Evolutionary conservation across 768 basidiomycete species (phyloP).

Genomic region (Kwoniella newhampshirensis): DNA sequence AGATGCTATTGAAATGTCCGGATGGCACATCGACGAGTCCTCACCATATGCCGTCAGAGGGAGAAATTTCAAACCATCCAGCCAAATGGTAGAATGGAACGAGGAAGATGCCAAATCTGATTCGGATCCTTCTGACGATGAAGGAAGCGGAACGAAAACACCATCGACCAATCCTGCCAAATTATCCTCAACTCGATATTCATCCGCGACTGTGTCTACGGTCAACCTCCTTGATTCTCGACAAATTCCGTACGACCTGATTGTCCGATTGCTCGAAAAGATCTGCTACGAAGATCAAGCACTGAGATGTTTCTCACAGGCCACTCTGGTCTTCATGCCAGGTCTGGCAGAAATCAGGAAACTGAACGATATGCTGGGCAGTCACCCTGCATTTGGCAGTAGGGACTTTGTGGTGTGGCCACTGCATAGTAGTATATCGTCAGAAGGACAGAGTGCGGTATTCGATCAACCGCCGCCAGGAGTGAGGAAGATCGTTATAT

Average conservation of each 20-base stretch:
- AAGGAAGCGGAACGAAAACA: conserved; percentile 53
- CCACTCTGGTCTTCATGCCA: conserved; percentile 89
- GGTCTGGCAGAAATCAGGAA: conserved; percentile 91
- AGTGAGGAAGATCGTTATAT: conserved; percentile 88
- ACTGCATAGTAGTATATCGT: conserved; percentile 88
- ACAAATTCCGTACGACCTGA: conserved; percentile 85
- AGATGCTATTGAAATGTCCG: conserved; percentile 79
- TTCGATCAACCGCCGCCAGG: conserved; percentile 82
- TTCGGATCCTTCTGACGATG: conserved; percentile 64
- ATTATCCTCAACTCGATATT: conserved; percentile 62
- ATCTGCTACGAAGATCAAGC: conserved; percentile 69
- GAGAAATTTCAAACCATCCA: conserved; percentile 51
- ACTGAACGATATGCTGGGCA: conserved; percentile 73
- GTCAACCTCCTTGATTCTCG: conserved; percentile 85
- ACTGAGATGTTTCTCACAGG: conserved; percentile 66
- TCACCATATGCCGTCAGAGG: conserved; percentile 67
- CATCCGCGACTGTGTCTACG: conserved; percentile 68
- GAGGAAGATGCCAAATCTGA: conserved; percentile 65
- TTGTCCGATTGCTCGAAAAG: conserved; percentile 75
- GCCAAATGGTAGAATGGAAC: conserved; percentile 72
- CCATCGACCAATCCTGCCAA: conserved; percentile 41
- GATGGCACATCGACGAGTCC: conserved; percentile 73
- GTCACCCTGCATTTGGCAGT: conserved; percentile 71
- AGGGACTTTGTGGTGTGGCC: conserved; percentile 73
- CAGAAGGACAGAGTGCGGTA: conserved; percentile 83